These are phyloP conservation scores for Arabidopsis hybrid DNA, from an alignment of 441 rosid species.

Conservation along the genomic window DNA sequence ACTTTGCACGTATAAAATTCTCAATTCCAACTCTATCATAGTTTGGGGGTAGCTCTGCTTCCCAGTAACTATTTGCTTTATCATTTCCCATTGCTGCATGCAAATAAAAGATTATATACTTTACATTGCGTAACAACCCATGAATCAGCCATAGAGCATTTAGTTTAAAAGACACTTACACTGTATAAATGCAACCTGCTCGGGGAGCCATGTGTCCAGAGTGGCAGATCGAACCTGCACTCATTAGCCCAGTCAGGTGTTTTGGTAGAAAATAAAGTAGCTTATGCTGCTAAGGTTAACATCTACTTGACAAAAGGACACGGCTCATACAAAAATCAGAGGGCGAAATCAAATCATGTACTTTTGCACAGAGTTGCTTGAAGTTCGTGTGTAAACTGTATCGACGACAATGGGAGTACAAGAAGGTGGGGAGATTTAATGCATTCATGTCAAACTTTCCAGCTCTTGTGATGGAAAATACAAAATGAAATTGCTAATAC, in stretches of 20 bases:
- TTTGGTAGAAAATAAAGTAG: conserved; percentile 11
- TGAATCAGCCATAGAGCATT: conserved; percentile 4
- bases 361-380: conserved; percentile 10
- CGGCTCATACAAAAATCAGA: background rate
- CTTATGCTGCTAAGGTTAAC: background rate
- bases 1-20: conserved; percentile 99
- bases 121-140: conserved; percentile 16
- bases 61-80: conserved; percentile 96
- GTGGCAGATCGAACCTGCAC: conserved; percentile 98
- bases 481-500: background rate
- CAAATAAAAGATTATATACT: conserved; percentile 34
- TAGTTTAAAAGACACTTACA: conserved; percentile 61
- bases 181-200: conserved; percentile 98
- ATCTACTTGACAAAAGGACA: conserved; percentile 27
- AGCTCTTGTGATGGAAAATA: conserved; percentile 24
- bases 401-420: background rate
- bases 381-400: conserved; percentile 11
- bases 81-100: conserved; percentile 98
- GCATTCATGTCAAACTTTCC: conserved; percentile 19
- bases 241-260: conserved; percentile 30
- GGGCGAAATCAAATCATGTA: conserved; percentile 11
- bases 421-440: conserved; percentile 12
- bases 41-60: conserved; percentile 94
- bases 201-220: conserved; percentile 99
- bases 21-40: conserved; percentile 99